phyloP scores from a whole-genome alignment of 495 filamentous ascomycete species.

The Lasiosphaeriaceae sp. region DNA sequence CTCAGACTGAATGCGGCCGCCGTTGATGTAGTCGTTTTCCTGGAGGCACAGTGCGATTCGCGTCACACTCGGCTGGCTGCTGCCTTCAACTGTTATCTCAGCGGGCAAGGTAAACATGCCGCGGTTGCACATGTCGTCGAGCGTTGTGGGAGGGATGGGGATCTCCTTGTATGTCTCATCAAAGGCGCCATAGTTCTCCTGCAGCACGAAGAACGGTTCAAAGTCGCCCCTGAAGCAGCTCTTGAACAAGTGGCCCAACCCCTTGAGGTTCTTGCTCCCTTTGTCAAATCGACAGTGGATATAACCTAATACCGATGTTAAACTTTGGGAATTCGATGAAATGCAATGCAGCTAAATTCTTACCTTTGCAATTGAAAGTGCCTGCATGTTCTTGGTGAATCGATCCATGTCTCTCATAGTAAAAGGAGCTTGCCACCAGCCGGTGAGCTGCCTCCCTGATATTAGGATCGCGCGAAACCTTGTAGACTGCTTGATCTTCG shows the following conservation, averaged over 20 bases:
- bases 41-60: constrained; percentile 30
- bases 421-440: constrained; percentile 37
- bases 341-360: not conserved
- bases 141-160: constrained; percentile 20
- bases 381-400: constrained; percentile 19
- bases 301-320: constrained; percentile 14
- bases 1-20: constrained; percentile 6
- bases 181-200: constrained; percentile 12
- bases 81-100: constrained; percentile 15
- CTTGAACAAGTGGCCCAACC: constrained; percentile 26
- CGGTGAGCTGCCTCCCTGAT: constrained; percentile 32
- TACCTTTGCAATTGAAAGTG: constrained; percentile 28
- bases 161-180: constrained; percentile 18
- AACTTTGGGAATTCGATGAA: not conserved
- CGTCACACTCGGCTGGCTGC: constrained; percentile 19
- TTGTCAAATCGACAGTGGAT: constrained; percentile 33
- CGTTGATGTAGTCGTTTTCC: constrained; percentile 17
- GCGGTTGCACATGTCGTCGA: constrained; percentile 27
- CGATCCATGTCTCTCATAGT: constrained; percentile 30
- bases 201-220: constrained; percentile 32
- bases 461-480: constrained; percentile 18
- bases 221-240: constrained; percentile 29
- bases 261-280: constrained; percentile 22
- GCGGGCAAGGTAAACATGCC: constrained; percentile 25
- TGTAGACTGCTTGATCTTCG: constrained; percentile 22